Base-by-base conservation (phyloP, 768 basidiomycete genomes). In the Rubroboletus satanas region DNA sequence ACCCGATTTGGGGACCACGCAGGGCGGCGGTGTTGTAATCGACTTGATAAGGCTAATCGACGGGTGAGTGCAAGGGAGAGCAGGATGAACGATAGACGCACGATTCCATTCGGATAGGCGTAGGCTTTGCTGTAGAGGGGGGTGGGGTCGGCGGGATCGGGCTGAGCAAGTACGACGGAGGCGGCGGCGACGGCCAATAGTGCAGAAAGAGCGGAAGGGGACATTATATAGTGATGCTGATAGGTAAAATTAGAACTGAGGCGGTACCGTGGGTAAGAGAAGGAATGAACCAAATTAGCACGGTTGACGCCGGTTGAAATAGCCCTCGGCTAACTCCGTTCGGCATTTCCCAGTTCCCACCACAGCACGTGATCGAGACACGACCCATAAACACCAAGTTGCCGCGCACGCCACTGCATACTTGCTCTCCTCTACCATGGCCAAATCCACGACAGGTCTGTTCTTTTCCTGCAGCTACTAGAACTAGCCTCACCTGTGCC, bases 1-100 rank as follows among this genome's bases (percentile, higher is more conserved):
- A 87, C 15, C 88, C 87, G 18, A 62, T 61, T 65, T 89, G 87
- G 14, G 72, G 62, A 14, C 85, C 86, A 52, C 87, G 83, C 26
- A 66, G 63, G 42, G 72, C 71, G 12, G 66, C 47, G 56, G 71
- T 69, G 41, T 76, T 66, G 32, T 56, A 57, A 45, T 80, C 77
- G 37, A 73, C 81, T 67, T 82, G 73, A 63, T 79, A 76, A 2
- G 83, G 83, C 81, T 83, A 47, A 42, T 12, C 0, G 8, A 21
- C 1, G 43, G 4, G 31, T 51, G 4, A 50, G 36, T 12, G 17
- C 8, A 26, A 5, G 7, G 0, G 38, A 41, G 12, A n/a, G 4
- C 1, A 14, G 4, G 9, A 23, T 0, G n/a, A 11, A 32, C 43
- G 44, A 31, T 1, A 21, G 10, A 69, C 74, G 42, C 39, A 82